Conservation (phyloP, 2,329 filamentous ascomycete genomes). For the Fonsecaea nubica region DNA sequence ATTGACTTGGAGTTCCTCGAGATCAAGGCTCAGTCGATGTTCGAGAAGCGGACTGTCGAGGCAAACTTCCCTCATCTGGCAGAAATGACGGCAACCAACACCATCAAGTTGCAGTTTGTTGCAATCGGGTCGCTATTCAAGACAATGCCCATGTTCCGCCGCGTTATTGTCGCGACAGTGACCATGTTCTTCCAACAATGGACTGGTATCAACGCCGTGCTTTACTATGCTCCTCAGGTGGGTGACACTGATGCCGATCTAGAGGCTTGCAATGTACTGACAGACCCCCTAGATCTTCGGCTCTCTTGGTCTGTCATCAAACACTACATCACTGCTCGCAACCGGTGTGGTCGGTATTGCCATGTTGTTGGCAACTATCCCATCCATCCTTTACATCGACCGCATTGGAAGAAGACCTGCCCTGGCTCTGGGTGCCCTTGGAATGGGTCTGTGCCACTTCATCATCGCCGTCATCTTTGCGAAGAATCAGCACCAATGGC, state of each 20-base stretch:
- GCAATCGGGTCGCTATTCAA: conserved; percentile 48
- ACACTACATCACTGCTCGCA: conserved; percentile 49
- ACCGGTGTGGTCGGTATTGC: conserved; percentile 51
- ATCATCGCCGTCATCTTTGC: conserved; percentile 74
- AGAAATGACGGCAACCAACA: conserved; percentile 66
- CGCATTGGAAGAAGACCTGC: conserved; percentile 50
- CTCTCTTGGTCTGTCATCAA: conserved; percentile 45
- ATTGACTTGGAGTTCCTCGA: conserved; percentile 70
- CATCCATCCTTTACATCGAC: conserved; percentile 51
- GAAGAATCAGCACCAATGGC: conserved; percentile 66
- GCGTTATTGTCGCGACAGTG: conserved; percentile 47
- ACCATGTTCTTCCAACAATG: conserved; percentile 55
- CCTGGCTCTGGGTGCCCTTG: conserved; percentile 63
- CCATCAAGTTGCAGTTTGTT: conserved; percentile 68
- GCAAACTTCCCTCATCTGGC: conserved; percentile 71
- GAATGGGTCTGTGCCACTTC: conserved; percentile 74
- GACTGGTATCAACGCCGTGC: conserved; percentile 57
- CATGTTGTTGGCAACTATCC: conserved; percentile 51
- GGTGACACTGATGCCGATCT: not conserved
- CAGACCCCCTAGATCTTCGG: conserved; percentile 46
- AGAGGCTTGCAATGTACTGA: not conserved
- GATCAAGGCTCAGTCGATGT: conserved; percentile 78
- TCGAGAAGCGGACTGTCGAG: conserved; percentile 73
- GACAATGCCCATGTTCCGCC: conserved; percentile 55
- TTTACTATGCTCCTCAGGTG: conserved; percentile 48